Percentiles rank a stretch among this genome's conserved stretches.
Conservation (phyloP, 2,329 filamentous ascomycete species). For the Cladosporium sp. region DNA sequence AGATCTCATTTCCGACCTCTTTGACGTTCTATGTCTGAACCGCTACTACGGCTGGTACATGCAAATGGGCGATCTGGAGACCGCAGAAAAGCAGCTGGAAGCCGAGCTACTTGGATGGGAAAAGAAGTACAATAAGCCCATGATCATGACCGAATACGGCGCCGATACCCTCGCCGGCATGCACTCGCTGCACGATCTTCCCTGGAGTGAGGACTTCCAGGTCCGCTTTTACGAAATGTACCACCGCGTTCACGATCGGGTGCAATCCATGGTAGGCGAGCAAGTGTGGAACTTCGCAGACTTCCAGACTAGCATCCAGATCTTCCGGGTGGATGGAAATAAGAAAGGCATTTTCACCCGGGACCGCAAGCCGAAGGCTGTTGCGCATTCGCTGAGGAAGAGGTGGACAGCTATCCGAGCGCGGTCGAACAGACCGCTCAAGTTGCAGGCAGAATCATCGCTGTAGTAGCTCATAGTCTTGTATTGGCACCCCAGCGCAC, state of each 20-base stretch:
- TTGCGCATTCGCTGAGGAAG: constrained; percentile 5
- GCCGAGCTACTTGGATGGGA: constrained; percentile 2
- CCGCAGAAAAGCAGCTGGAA: constrained; percentile 4
- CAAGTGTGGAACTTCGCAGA: constrained; percentile 13
- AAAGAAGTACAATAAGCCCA: background rate
- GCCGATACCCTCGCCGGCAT: constrained; percentile 8
- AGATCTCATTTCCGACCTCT: constrained; percentile 8
- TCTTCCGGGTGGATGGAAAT: constrained; percentile 9
- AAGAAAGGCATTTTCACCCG: constrained; percentile 12
- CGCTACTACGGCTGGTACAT: constrained; percentile 12
- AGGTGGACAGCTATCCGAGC: background rate
- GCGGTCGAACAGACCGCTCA: background rate
- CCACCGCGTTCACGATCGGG: constrained; percentile 5
- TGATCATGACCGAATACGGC: constrained; percentile 13
- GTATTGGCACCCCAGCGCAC: no score
- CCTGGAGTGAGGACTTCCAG: constrained; percentile 11
- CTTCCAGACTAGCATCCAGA: constrained; percentile 4
- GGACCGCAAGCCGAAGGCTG: constrained; percentile 9
- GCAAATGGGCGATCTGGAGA: constrained; percentile 6
- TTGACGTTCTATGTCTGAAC: constrained; percentile 5
- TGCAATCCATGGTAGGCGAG: constrained; percentile 6
- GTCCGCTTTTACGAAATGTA: constrained; percentile 7
- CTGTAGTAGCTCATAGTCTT: no score
- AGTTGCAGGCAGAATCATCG: no score
- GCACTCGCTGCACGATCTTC: background rate